Evolutionary conservation across 805 yeast genomes (phyloP), one percentile per base, ranked within the genome.

Genomic region (Metschnikowia proteae): DNA sequence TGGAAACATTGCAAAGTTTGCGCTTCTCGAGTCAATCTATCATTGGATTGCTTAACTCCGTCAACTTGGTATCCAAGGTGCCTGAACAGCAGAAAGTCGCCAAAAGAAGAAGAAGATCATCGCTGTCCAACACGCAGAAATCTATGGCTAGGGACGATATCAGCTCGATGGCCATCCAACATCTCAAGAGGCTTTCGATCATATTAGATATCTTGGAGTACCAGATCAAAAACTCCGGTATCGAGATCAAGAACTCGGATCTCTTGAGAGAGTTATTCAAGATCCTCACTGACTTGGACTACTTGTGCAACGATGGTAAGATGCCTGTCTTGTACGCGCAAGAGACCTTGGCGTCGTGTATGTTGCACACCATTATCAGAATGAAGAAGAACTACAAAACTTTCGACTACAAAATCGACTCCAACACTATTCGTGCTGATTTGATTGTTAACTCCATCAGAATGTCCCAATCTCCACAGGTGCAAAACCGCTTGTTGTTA

Each of bases 301-400:
- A 96, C 28, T 74, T 94, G 42, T 96, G 96, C 38, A 83, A 82
- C 54, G 98, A 91, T 63, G 96, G 96, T 36, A 88, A 89, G 49
- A 72, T 94, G 53, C 96, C 99, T 3, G 92, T 92, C 4, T 73
- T 88, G 39, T 92, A 91, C 58, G 85, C 96, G 1, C 96, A 94
- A 68, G 97, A 94, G 64, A 82, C 92, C 0, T 71, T 94, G 51
- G 94, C 97, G 2, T 80, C 87, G 38, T 88, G 96, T 64, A 84
- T 94, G 87, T 75, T 83, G 43, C 79, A 81, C 54, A 75, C 85
- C 23, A 83, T 91, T 27, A 74, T 78, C 39, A 69, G 74, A 5
- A 68, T 88, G 70, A 80, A 80, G 53, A 49, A 57, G 9, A 51
- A 60, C 22, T 41, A 49, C 7, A 41, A 61, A 10, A 57, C 63